phyloP scores from a whole-genome alignment of 371 early-diverging fungal genomes.

The Mortierella sp. region DNA sequence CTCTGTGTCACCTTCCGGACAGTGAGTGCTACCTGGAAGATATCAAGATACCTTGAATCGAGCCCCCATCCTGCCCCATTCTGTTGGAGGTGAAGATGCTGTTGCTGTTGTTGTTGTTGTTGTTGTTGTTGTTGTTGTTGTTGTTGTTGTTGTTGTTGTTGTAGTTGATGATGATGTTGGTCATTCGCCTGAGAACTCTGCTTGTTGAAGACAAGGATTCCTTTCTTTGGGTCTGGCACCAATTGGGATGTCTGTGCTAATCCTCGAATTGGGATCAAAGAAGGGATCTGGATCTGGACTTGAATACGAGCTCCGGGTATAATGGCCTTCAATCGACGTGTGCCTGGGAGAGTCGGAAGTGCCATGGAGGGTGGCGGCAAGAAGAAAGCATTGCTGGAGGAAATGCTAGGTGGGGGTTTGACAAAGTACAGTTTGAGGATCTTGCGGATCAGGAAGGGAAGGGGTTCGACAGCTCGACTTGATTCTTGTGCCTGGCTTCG shows the following conservation, averaged over 20 bases:
- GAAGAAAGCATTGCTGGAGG: constrained; percentile 12
- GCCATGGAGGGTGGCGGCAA: constrained; percentile 30
- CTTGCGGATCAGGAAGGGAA: constrained; percentile 41
- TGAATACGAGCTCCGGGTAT: constrained; percentile 45
- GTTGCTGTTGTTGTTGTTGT: constrained; percentile 1
- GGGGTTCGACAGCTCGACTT: constrained; percentile 5
- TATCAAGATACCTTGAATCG: constrained; percentile 11
- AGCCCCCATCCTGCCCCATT: constrained; percentile 1
- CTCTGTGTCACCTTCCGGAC: constrained; percentile 28
- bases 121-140: constrained; percentile 1
- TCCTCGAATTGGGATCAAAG: constrained; percentile 36
- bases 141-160: neutral
- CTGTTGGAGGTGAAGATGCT: constrained; percentile 1
- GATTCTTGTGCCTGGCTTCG: neutral
- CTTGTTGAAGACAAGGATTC: constrained; percentile 24
- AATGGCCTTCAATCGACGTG: constrained; percentile 34
- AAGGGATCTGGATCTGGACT: constrained; percentile 44
- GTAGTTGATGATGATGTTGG: constrained; percentile 1
- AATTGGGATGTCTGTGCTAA: constrained; percentile 31
- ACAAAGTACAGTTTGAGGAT: constrained; percentile 37
- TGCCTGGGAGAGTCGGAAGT: constrained; percentile 21
- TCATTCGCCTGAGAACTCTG: neutral
- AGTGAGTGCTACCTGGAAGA: constrained; percentile 38
- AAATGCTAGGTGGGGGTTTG: constrained; percentile 23
- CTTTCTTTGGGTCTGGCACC: constrained; percentile 29